Evolutionary conservation across 2,329 filamentous ascomycete genomes (phyloP), one percentile per base, ranked within the genome.

Genomic region (Colletotrichum zoysiae): DNA sequence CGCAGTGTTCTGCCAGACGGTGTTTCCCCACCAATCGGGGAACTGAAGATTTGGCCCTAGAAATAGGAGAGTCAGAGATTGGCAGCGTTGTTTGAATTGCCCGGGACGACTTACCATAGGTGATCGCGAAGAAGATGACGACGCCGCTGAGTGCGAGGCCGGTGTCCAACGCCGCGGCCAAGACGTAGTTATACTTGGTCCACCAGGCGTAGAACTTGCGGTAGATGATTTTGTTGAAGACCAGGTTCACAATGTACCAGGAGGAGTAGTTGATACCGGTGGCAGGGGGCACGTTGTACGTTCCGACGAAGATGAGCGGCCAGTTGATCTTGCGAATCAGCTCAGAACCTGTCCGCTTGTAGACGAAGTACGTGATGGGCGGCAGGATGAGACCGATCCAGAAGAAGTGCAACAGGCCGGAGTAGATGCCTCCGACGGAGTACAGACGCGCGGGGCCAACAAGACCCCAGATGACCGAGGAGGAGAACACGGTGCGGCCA

Each of bases 381-480:
- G 88, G 88, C 7, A 86, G 77, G 3, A 84, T 61, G 40, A 82
- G 83, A 1, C 88, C 88, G 18, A 87, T 84, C 46, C 89, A 79
- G 84, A 86, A 73, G 81, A 89, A 89, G 76, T 81, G 88, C 76
- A 87, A 84, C 26, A 87, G 80, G 23, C 81, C 81, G 0, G 81
- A 78, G 76, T 89, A 90, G 8, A 86, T 79, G 20, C 83, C 80
- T 23, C 80, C 80, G 6, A 75, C 75, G n/a, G 79, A 79, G 61
- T 81, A 81, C 1, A 82, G 78, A 40, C 77, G 76, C 30, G 74
- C 76, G 0, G 81, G 81, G 0, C 81, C 89, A 59, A 91, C 88
- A 14, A 89, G 83, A 64, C 89, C 89, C 89, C 89, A 90, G 70
- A 90, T 86, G 5, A 90, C 83, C 7, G 86, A 88, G n/a, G 86